phyloP scores from a whole-genome alignment of 805 yeast species.

The Candida koratica region DNA sequence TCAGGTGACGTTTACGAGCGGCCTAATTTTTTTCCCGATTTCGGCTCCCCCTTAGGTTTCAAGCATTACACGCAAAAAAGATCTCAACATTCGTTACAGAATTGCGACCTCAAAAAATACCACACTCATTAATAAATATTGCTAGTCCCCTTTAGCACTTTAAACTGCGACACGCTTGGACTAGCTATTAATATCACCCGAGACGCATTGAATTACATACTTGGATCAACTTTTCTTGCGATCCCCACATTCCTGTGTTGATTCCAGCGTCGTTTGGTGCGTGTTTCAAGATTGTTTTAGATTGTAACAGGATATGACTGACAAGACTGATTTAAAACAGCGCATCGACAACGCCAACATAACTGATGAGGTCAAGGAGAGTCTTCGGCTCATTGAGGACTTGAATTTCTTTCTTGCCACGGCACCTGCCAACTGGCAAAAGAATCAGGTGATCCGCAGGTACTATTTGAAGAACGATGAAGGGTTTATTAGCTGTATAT shows the following conservation, averaged over 20 bases:
- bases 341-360: slow-evolving; percentile 9
- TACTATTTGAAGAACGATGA: slow-evolving; percentile 84
- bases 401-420: slow-evolving; percentile 83
- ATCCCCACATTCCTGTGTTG: background rate
- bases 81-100: slow-evolving; percentile 7
- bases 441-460: slow-evolving; percentile 79
- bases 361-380: slow-evolving; percentile 32
- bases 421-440: slow-evolving; percentile 94
- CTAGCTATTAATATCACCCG: background rate
- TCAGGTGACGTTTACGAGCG: too few relatives aligned
- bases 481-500: slow-evolving; percentile 88
- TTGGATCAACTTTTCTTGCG: too few relatives aligned
- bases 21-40: too few relatives aligned
- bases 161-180: too few relatives aligned
- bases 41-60: too few relatives aligned
- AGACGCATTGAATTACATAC: background rate
- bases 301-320: slow-evolving; percentile 9
- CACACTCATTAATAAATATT: too few relatives aligned
- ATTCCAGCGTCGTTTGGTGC: background rate
- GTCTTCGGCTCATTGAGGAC: slow-evolving; percentile 65
- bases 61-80: slow-evolving; percentile 1
- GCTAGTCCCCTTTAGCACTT: too few relatives aligned
- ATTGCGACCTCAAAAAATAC: slow-evolving; percentile 3
- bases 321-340: slow-evolving; percentile 2
- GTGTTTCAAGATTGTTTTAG: slow-evolving; percentile 7